Evolutionary conservation across 768 basidiomycete species (phyloP).

Genomic region (Hebeloma cylindrosporum): DNA sequence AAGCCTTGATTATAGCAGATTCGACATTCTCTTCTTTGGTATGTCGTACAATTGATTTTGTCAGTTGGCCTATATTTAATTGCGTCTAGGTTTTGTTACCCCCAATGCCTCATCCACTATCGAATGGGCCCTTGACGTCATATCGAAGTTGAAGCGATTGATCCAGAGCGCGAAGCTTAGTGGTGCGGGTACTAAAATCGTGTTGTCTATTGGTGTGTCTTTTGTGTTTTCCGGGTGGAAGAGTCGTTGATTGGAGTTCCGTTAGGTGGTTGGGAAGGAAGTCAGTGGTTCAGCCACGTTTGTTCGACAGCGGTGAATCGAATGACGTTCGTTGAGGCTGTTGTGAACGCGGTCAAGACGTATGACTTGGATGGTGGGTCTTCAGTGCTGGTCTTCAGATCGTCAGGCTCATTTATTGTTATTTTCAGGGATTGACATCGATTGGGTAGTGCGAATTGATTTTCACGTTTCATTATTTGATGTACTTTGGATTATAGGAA

Average conservation of each 20-base stretch:
- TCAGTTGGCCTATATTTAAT: not conserved
- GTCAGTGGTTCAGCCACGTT: conserved; percentile 58
- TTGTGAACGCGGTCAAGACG: conserved; percentile 49
- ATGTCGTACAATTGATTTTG: conserved; percentile 9
- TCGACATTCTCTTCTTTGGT: conserved; percentile 71
- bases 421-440: conserved; percentile 42
- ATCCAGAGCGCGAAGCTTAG: conserved; percentile 55
- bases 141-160: conserved; percentile 50
- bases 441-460: conserved; percentile 44
- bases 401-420: not conserved
- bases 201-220: conserved; percentile 61
- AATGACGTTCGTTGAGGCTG: conserved; percentile 50
- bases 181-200: conserved; percentile 58
- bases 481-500: conserved; percentile 43
- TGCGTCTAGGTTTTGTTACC: conserved; percentile 45
- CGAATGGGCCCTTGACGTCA: conserved; percentile 50
- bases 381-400: conserved; percentile 34
- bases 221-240: conserved; percentile 14
- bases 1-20: conserved; percentile 58
- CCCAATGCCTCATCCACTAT: conserved; percentile 56
- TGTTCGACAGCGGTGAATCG: conserved; percentile 46
- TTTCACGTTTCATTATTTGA: not conserved
- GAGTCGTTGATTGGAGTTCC: not conserved
- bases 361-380: conserved; percentile 59
- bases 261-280: conserved; percentile 66